These are phyloP conservation scores for Holtermanniella nyarrowii DNA, from an alignment of 768 basidiomycete species.

Conservation along the genomic window DNA sequence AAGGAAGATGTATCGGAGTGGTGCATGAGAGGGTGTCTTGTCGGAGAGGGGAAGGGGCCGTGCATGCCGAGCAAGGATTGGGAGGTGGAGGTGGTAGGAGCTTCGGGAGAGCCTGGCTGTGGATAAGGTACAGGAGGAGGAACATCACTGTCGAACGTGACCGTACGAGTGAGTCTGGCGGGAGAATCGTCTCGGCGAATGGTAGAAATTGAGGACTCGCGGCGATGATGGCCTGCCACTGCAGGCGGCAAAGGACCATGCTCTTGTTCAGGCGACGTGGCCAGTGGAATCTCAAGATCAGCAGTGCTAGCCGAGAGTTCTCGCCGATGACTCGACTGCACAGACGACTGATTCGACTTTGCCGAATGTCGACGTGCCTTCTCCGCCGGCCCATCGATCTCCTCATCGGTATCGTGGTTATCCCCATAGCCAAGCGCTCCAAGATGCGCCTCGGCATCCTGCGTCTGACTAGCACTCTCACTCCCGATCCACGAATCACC, in stretches of 20 bases:
- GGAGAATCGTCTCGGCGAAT: neutral
- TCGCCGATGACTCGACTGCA: neutral
- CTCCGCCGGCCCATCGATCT: constrained; percentile 17
- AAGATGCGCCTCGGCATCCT: neutral
- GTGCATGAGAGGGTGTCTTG: neutral
- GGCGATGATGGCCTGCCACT: neutral
- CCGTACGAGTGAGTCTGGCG: neutral
- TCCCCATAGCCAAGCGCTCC: constrained; percentile 25
- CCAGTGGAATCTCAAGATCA: too few species aligned
- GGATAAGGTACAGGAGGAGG: neutral
- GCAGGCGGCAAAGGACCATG: neutral
- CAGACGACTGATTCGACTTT: neutral
- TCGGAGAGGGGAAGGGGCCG: constrained; percentile 1
- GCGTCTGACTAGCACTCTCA: neutral
- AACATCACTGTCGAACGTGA: neutral
- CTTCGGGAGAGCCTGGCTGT: neutral
- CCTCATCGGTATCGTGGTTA: constrained; percentile 24
- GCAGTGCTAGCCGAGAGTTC: neutral
- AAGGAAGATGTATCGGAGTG: neutral
- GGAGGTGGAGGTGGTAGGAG: neutral
- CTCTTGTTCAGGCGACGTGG: neutral
- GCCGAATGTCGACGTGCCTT: constrained; percentile 3
- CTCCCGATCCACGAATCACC: constrained; percentile 31
- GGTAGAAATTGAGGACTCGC: neutral
- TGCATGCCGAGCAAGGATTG: neutral